Evolutionary conservation across 2,329 filamentous ascomycete genomes (phyloP), one percentile per base, ranked within the genome.

Genomic region (Botrytis tulipae): DNA sequence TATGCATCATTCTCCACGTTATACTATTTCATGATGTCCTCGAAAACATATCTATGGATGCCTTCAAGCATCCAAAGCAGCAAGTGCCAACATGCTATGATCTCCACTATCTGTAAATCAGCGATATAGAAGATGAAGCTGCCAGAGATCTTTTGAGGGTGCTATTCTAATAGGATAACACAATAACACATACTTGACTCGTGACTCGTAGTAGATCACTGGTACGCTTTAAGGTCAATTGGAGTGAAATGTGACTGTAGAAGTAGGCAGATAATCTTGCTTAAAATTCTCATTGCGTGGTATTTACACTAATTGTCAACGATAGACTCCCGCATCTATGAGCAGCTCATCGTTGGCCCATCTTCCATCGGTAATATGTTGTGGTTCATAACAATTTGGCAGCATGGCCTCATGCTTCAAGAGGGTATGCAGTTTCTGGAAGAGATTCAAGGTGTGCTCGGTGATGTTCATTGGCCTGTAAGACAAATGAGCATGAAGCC

Each of bases 391-490:
- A 46, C 44, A 25, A 25, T 81, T 91, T 87, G 40, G 86, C 89
- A n/a, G 86, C 81, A 76, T 90, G 84, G 61, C 86, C 87, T 65
- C 84, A 85, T n/a, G 90, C 85, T 76, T 85, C 87, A 73, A 98
- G 88, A 57, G 95, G 95, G 83, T 96, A 97, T 76, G 93, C 90
- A 29, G 93, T 94, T 77, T 89, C 85, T 44, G 94, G 92, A 25
- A 95, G 88, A 73, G 95, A 91, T 85, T 98, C 89, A 78, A 98
- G 90, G 82, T 94, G 89, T 82, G 91, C 87, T 82, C 93, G 89
- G 87, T 98, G 90, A 81, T 97, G 92, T 83, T 97, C 94, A 82
- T 98, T 90, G 76, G 95, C 95, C 95, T 98, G 75, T 59, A 59
- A 48, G 16, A 61, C 70, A 46, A 54, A 70, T 68, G 8, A 66